Evolutionary conservation across 805 yeast genomes (phyloP), one percentile per base, ranked within the genome.

Genomic region (Candida coquimbonensis): DNA sequence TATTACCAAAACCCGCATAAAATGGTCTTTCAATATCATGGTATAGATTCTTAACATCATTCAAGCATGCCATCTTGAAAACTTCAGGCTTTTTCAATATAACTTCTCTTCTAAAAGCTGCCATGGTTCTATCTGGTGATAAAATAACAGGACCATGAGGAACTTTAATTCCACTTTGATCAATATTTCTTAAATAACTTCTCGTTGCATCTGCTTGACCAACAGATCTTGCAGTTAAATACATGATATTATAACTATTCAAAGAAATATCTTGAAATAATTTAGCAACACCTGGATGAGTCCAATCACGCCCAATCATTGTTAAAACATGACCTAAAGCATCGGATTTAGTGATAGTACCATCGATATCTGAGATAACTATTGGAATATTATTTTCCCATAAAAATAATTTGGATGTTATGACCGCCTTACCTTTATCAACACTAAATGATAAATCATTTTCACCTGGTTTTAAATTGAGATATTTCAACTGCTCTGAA

Each of bases 281-380:
- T 57, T 82, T 81, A 3, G 97, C 96, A 36, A 93, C 99, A 31
- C 99, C 99, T 2, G 81, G 78, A 62, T 93, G 99, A 0, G 99
- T 93, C 99, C 99, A 93, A 68, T 93, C 99, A 55, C 88, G 78
- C 5, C 99, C 99, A 34, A 93, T 70, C 80, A 91, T 81, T 16
- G 93, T 89, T 63, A 93, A 70, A 3, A 93, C 91, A 65, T 93
- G 99, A 3, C 99, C 99, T 57, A 93, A 69, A 0, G 99, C 99
- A 68, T 93, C 99, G 1, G 97, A 89, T 64, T 89, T 90, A 16
- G 99, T 93, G 53, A 93, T 93, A 2, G 99, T 93, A 16, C 99
- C 99, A 63, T 93, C 99, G 48, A 93, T 93, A 66, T 93, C 99
- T 9, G 96, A 87, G 25, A 93, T 91, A 7, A 93, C 99, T 37